Conservation (phyloP, 2,329 filamentous ascomycete genomes). For the Aspergillus jensenii region DNA sequence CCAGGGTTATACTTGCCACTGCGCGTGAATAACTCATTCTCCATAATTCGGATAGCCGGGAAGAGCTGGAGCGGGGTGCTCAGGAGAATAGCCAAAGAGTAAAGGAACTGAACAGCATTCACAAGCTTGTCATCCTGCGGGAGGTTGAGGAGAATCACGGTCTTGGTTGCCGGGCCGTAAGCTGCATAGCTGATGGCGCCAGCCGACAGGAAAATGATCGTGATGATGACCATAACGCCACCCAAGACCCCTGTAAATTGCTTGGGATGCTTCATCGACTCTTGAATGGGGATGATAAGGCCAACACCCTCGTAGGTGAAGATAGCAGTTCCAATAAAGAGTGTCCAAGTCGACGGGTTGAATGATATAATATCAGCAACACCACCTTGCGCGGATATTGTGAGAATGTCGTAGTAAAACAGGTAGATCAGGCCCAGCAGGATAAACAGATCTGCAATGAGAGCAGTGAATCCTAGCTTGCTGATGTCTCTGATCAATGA, state of each 20-base stretch:
- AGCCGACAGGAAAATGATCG: constrained; percentile 83
- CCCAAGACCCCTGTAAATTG: constrained; percentile 90
- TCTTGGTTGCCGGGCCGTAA: constrained; percentile 92
- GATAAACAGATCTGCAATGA: constrained; percentile 93
- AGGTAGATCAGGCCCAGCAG: constrained; percentile 87
- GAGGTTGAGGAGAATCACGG: constrained; percentile 92
- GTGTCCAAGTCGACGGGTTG: constrained; percentile 88
- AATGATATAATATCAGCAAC: constrained; percentile 86
- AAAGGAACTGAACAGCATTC: constrained; percentile 93
- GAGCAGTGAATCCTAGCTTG: constrained; percentile 91
- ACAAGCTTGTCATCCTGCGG: constrained; percentile 94
- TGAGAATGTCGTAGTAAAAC: constrained; percentile 91
- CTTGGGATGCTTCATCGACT: constrained; percentile 87
- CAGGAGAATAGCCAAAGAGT: constrained; percentile 94
- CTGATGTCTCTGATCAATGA: constrained; percentile 94
- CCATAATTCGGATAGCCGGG: constrained; percentile 93
- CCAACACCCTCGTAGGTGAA: constrained; percentile 99
- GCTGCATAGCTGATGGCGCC: constrained; percentile 94
- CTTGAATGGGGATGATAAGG: constrained; percentile 96
- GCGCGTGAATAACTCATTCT: constrained; percentile 88
- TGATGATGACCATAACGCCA: constrained; percentile 93
- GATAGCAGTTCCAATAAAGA: constrained; percentile 98
- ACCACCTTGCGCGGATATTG: constrained; percentile 70
- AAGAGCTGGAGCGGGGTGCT: constrained; percentile 97
- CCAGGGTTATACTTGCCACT: constrained; percentile 97